Evolutionary conservation across 768 basidiomycete genomes (phyloP).

Genomic region (Multifurca ochricompacta): DNA sequence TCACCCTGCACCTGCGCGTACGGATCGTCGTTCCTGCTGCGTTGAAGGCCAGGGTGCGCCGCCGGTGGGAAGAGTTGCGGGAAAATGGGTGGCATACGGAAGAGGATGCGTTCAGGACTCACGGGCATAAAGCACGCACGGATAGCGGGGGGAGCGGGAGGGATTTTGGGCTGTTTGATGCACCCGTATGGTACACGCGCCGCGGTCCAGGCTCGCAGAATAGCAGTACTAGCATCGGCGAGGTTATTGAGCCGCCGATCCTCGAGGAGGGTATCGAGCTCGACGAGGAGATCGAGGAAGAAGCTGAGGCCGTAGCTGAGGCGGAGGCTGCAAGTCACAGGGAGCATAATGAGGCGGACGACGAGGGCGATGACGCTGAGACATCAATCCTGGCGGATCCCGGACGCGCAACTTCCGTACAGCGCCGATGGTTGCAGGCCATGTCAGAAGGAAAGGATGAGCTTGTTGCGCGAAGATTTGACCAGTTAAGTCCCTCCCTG

Average conservation of each 20-base stretch:
- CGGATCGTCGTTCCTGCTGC: slow-evolving; percentile 72
- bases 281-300: slow-evolving; percentile 25
- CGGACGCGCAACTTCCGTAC: slow-evolving; percentile 66
- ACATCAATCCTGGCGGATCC: slow-evolving; percentile 78
- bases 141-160: slow-evolving; percentile 8
- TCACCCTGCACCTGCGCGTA: slow-evolving; percentile 79
- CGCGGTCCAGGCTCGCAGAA: slow-evolving; percentile 34
- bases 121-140: not conserved
- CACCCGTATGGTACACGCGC: slow-evolving; percentile 35
- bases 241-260: slow-evolving; percentile 29
- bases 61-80: slow-evolving; percentile 28
- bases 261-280: slow-evolving; percentile 29
- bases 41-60: slow-evolving; percentile 64
- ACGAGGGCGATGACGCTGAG: slow-evolving; percentile 38
- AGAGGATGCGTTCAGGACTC: not conserved
- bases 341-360: slow-evolving; percentile 34
- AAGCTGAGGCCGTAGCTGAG: slow-evolving; percentile 26
- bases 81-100: slow-evolving; percentile 31
- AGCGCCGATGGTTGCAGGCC: slow-evolving; percentile 81
- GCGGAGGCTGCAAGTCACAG: slow-evolving; percentile 27
- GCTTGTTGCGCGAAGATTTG: slow-evolving; percentile 62
- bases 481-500: slow-evolving; percentile 45
- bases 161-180: slow-evolving; percentile 11
- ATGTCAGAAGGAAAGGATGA: slow-evolving; percentile 82
- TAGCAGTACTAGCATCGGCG: slow-evolving; percentile 20